Evolutionary conservation across 306 rosid species (phyloP).

Genomic region (Inga oerstediana): DNA sequence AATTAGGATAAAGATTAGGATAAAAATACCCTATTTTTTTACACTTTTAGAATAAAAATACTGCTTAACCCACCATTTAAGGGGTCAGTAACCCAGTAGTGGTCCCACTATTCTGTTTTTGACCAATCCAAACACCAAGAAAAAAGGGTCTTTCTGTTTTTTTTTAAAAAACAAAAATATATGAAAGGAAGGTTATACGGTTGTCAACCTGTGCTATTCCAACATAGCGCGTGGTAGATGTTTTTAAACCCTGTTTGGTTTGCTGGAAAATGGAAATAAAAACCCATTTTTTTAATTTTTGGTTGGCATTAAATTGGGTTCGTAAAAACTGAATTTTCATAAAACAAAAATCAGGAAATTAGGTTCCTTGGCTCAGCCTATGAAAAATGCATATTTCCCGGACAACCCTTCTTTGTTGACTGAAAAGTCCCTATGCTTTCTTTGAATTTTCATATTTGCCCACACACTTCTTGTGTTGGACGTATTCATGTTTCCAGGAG

Average conservation of each 20-base stretch:
- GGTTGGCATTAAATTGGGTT: background rate
- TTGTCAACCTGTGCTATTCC: too few relatives aligned
- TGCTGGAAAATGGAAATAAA: background rate
- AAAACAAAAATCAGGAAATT: background rate
- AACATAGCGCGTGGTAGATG: too few relatives aligned
- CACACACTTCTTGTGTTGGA: background rate
- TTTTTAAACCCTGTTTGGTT: too few relatives aligned
- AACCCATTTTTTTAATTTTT: background rate
- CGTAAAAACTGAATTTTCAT: background rate
- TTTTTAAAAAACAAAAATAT: too few relatives aligned
- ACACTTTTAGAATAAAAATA: too few relatives aligned
- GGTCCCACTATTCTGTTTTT: background rate
- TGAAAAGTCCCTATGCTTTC: background rate
- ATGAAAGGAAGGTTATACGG: too few relatives aligned
- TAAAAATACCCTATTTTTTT: too few relatives aligned
- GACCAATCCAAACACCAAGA: background rate
- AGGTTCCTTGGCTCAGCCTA: background rate
- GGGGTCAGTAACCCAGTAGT: background rate
- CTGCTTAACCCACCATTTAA: background rate
- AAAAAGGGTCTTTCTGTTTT: too few relatives aligned
- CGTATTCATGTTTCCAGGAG: too few relatives aligned
- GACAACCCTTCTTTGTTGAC: background rate
- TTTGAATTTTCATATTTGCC: background rate
- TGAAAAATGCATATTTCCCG: background rate
- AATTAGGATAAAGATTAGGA: too few relatives aligned